Base-by-base conservation (phyloP, 805 yeast species). In the Candida chilensis region DNA sequence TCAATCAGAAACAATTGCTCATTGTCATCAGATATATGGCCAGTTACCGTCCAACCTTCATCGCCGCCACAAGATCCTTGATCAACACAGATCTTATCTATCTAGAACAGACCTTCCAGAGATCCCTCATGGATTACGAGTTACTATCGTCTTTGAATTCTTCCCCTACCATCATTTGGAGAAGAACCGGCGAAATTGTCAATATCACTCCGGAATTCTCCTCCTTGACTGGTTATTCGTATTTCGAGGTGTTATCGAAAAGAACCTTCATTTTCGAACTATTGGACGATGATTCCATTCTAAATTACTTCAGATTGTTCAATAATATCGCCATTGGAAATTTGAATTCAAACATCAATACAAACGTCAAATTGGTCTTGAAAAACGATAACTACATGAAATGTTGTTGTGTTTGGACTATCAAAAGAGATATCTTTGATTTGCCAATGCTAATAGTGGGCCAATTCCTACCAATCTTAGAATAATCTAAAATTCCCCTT, bases 401-500 rank as follows among this genome's bases (percentile, higher is more conserved):
- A 36, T 82, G 87, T 42, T 78, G 87, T 24, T 75, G 85, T 25
- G 84, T 84, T 11, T 81, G 92, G 87, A 84, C 94, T 0, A 85
- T 84, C 11, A 81, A 81, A 40, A 60, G 92, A 40, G 94, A 84
- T 54, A 74, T 78, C 28, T 84, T 82, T 54, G 90, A 82, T 52
- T 74, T 84, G 28, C 94, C 95, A 5, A 76, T 83, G 84, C 59
- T 84, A 45, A 74, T 84, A 13, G 78, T 82, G 27, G 94, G 94
- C 0, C 90, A 84, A 46, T 80, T 82, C 44, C 48, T 82, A 26
- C 92, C 92, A 1, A 69, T 80, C 2, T 53, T 80, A 20, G 55
- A 53, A 31, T n/a, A n/a, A n/a, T n/a, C n/a, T n/a, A n/a, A n/a
- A n/a, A n/a, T n/a, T n/a, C n/a, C n/a, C n/a, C n/a, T n/a, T n/a